Conservation (phyloP, 73 alveolate genomes). For the Paramecium sexaurelia region DNA sequence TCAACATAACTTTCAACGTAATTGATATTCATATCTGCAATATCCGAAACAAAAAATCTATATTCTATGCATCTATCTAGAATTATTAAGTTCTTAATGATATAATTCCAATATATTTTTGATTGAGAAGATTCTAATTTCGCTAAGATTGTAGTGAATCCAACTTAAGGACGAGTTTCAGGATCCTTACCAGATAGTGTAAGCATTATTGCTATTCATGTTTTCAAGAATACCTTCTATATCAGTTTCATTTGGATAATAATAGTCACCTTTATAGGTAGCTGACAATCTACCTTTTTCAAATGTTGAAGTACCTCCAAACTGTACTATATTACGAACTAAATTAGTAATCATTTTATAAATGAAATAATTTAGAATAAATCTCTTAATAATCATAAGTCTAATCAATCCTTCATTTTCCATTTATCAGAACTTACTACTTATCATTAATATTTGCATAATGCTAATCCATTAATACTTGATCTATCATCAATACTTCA, state of each 20-base stretch:
- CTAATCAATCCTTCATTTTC: neutral
- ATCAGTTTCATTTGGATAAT: slow-evolving; percentile 28
- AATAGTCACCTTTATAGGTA: neutral
- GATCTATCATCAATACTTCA: neutral
- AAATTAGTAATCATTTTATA: slow-evolving; percentile 38
- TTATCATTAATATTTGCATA: neutral
- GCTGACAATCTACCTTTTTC: slow-evolving; percentile 50
- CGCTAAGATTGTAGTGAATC: neutral
- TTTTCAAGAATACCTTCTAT: neutral
- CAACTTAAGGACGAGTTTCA: slow-evolving; percentile 4
- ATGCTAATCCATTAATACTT: neutral
- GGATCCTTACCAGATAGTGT: slow-evolving; percentile 43
- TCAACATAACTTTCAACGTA: neutral
- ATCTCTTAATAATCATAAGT: neutral
- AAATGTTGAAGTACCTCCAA: slow-evolving; percentile 22
- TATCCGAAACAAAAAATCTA: neutral
- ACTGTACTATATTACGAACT: neutral
- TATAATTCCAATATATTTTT: neutral
- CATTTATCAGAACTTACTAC: neutral
- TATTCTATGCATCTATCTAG: neutral
- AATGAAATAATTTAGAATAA: neutral
- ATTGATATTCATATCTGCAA: neutral
- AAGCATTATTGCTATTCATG: neutral
- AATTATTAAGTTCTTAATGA: neutral
- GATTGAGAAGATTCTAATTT: neutral